Evolutionary conservation across 1,284 basidiomycete genomes (phyloP).

Genomic region (Cryptococcus amylolentus): DNA sequence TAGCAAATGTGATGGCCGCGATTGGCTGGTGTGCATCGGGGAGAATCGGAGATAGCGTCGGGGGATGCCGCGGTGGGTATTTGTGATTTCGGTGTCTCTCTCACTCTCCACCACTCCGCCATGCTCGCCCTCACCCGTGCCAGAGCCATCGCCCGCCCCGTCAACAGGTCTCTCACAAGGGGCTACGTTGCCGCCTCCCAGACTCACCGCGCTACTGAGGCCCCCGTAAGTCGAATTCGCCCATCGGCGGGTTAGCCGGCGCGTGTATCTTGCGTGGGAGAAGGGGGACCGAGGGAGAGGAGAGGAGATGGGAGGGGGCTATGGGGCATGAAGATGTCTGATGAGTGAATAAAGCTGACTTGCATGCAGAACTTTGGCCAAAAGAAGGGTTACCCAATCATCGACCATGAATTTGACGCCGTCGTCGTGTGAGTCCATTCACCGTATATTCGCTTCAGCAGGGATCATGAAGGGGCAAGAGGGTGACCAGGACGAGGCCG

Average conservation of each 20-base stretch:
- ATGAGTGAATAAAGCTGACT: not conserved
- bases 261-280: no score
- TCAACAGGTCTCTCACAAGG: conserved; percentile 12
- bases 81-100: not conserved
- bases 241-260: not conserved
- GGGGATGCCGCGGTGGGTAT: not conserved
- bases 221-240: conserved; percentile 32
- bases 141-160: conserved; percentile 10
- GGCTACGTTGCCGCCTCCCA: conserved; percentile 43
- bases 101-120: not conserved
- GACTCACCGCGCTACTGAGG: conserved; percentile 45
- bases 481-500: no score
- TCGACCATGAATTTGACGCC: conserved; percentile 94
- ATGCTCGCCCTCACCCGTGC: conserved; percentile 15
- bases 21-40: conserved; percentile 1
- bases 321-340: not conserved
- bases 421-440: conserved; percentile 75
- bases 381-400: conserved; percentile 70
- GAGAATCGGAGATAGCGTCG: not conserved
- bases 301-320: not conserved
- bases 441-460: no score
- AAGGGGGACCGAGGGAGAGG: not conserved
- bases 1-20: not conserved
- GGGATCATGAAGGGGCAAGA: no score
- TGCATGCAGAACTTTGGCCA: conserved; percentile 45